Conservation (phyloP, 768 basidiomycete genomes). For the Termitomyces heimii region DNA sequence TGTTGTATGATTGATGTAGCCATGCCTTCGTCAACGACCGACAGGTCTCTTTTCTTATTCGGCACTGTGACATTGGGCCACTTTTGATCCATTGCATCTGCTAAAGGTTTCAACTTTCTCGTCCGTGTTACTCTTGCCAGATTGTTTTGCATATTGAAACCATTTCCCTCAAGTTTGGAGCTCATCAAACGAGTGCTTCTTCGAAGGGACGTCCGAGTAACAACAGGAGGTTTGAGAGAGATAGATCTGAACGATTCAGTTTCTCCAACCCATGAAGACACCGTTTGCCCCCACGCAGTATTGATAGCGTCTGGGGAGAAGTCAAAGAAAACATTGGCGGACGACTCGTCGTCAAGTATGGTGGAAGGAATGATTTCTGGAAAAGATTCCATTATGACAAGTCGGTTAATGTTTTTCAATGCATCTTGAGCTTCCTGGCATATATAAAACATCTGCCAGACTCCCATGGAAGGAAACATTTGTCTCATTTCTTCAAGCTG, state of each 20-base stretch:
- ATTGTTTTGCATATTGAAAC: background rate
- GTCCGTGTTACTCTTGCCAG: too few relatives aligned
- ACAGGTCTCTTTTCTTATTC: background rate
- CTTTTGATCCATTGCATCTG: background rate
- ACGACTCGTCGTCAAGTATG: background rate
- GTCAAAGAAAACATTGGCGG: background rate
- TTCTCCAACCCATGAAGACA: background rate
- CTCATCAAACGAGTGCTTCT: background rate
- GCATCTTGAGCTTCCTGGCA: background rate
- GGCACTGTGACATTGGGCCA: background rate
- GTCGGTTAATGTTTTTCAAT: background rate
- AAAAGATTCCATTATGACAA: background rate
- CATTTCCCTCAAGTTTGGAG: background rate
- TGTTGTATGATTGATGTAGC: background rate
- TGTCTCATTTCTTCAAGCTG: background rate
- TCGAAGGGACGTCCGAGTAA: background rate
- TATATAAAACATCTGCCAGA: slow-evolving; percentile 1
- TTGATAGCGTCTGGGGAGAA: background rate
- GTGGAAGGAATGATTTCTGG: background rate
- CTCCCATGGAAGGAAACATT: background rate
- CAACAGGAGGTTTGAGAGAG: too few relatives aligned
- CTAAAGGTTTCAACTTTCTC: background rate
- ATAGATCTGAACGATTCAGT: too few relatives aligned
- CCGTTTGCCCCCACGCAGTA: background rate
- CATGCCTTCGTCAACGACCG: background rate